A percentile compares a stretch with the other conserved stretches of the same genome.
Evolutionary conservation across 177 flowering plant genomes (phyloP).

Genomic region (Vitis hybrid): DNA sequence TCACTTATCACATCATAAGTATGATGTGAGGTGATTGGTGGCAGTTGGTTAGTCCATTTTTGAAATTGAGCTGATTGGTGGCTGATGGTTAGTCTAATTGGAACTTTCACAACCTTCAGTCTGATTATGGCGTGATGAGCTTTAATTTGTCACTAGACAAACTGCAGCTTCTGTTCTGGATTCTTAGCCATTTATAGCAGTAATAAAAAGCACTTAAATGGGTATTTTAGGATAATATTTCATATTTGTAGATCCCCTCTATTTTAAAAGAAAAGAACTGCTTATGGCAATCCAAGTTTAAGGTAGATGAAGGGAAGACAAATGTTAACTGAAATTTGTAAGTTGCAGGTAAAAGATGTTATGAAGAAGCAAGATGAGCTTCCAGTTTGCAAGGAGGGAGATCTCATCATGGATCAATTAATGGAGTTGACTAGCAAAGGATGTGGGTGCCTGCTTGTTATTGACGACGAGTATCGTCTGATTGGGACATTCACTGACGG

Average conservation of each 20-base stretch:
- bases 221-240: not conserved
- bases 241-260: no score
- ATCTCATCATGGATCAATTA: slow-evolving; percentile 93
- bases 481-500: slow-evolving; percentile 98
- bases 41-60: no score
- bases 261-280: no score
- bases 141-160: not conserved
- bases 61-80: no score
- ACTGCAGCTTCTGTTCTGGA: not conserved
- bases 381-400: slow-evolving; percentile 87
- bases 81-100: no score
- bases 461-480: slow-evolving; percentile 65
- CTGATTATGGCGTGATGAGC: no score
- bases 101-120: no score
- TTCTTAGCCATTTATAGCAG: not conserved
- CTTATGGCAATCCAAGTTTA: not conserved
- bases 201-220: not conserved
- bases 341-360: slow-evolving; percentile 74
- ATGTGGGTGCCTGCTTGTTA: slow-evolving; percentile 92
- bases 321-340: not conserved
- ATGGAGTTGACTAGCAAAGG: slow-evolving; percentile 96
- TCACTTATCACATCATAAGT: no score
- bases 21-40: no score
- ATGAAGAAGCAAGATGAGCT: slow-evolving; percentile 90
- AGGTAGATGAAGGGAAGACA: not conserved